Evolutionary conservation across 495 filamentous ascomycete genomes (phyloP), one percentile per base, ranked within the genome.

Genomic region (Chaetomium fimeti): DNA sequence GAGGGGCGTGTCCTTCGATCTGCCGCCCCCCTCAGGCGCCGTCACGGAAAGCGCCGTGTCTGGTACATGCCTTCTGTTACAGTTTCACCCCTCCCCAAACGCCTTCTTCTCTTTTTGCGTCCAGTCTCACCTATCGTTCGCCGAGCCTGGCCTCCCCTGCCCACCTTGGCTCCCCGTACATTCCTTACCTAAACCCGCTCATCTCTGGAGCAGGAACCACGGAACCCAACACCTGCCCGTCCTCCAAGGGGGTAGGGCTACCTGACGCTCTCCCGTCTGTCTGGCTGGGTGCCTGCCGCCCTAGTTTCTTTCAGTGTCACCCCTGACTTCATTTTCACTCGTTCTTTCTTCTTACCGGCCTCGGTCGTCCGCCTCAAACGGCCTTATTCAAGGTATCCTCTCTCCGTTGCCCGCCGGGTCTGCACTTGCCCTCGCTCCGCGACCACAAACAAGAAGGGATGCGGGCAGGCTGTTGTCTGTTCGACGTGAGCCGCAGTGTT

Each of bases 341-440:
- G 61, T 16, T 45, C 61, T 13, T 63, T 29, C 40, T 29, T 25
- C 61, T 63, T 63, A 47, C 52, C 61, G 40, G 51, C 36, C 32
- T 20, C 60, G 38, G 60, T 36, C 24, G 40, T 32, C 18, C 38
- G 61, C 51, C 40, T 63, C 29, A 49, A 28, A 40, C 27, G 28
- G 52, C 16, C 38, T 42, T 63, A 27, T 28, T 9, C 36, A n/a
- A n/a, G n/a, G n/a, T 43, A 9, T 4, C 42, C 13, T 25, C 18
- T 36, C 15, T 28, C 32, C 12, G 32, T 45, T 12, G 48, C 51
- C 36, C 49, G 49, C 60, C 61, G n/a, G 61, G 20, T 49, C 52
- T 63, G 61, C 61, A 57, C 52, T 56, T 45, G 36, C 38, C 53
- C 61, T 57, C 61, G 42, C 51, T 57, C 61, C 42, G 12, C 52